A percentile compares a stretch with the other conserved stretches of the same genome.
Conservation (phyloP, 73 alveolate genomes). For the Paramecium biaurelia region DNA sequence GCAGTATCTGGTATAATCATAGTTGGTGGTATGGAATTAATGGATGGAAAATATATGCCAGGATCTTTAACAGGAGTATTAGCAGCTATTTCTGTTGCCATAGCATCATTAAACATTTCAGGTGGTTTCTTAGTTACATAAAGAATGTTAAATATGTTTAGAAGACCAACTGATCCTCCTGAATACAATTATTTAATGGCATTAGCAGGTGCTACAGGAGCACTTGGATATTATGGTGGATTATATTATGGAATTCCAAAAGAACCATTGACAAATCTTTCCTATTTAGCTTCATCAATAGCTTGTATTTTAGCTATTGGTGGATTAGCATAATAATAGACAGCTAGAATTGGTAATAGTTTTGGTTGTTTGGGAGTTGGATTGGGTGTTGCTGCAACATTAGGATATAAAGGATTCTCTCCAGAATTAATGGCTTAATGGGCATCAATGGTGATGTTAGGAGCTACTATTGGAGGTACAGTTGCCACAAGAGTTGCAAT, state of each 20-base stretch:
- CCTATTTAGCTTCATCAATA: too few species aligned
- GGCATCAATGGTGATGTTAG: constrained; percentile 53
- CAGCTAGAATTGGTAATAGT: constrained; percentile 76
- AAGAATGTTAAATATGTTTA: constrained; percentile 70
- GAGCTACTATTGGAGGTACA: constrained; percentile 40
- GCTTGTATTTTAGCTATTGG: constrained; percentile 62
- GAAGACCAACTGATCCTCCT: constrained; percentile 68
- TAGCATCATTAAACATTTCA: constrained; percentile 56
- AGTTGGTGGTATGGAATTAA: constrained; percentile 64
- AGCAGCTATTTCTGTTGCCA: constrained; percentile 63
- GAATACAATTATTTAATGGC: constrained; percentile 66
- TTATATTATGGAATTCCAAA: constrained; percentile 37
- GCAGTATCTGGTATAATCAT: constrained; percentile 86
- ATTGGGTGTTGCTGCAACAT: constrained; percentile 58
- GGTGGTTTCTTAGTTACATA: constrained; percentile 68
- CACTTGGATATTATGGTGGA: constrained; percentile 44
- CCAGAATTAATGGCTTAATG: constrained; percentile 44
- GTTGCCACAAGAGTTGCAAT: constrained; percentile 42
- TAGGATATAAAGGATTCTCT: neutral
- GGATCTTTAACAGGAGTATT: constrained; percentile 25
- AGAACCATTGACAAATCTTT: neutral
- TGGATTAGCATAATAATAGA: constrained; percentile 72
- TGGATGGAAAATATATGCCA: constrained; percentile 62
- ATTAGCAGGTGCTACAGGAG: constrained; percentile 43
- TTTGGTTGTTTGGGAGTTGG: constrained; percentile 69